These are phyloP conservation scores for Papiliotrema laurentii DNA, from an alignment of 1,284 basidiomycete genomes.

Conservation along the genomic window DNA sequence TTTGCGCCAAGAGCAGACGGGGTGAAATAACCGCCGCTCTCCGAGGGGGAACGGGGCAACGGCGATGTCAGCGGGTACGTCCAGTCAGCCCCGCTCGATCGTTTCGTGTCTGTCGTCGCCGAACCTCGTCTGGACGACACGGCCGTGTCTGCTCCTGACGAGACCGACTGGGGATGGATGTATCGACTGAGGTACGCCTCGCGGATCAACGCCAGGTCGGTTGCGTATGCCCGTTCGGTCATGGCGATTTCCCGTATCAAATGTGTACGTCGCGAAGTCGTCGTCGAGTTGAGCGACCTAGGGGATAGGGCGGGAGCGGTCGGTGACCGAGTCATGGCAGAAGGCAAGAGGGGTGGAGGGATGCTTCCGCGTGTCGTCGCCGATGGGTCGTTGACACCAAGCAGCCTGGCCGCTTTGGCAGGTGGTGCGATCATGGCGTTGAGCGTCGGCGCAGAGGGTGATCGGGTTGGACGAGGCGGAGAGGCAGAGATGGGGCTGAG, in stretches of 20 bases:
- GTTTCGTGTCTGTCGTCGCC: not conserved
- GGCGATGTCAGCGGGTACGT: not conserved
- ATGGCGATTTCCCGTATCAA: conserved; percentile 76
- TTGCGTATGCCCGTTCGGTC: conserved; percentile 82
- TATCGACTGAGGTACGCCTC: conserved; percentile 64
- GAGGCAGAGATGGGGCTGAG: not conserved
- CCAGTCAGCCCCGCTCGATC: conserved; percentile 4
- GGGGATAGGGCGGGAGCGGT: conserved; percentile 8
- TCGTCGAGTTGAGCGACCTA: conserved; percentile 7
- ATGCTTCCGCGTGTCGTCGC: not conserved
- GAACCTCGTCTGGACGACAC: not conserved
- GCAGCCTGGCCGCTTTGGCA: conserved; percentile 2
- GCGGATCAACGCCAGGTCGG: conserved; percentile 76
- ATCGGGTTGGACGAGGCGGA: conserved; percentile 6
- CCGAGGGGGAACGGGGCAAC: not conserved
- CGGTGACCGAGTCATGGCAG: conserved; percentile 10
- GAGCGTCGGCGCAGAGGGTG: conserved; percentile 17
- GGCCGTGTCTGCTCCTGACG: conserved; percentile 11
- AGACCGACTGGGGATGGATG: conserved; percentile 4
- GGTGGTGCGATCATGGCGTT: not conserved
- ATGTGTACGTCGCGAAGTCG: conserved; percentile 67
- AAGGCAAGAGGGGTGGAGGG: conserved; percentile 9
- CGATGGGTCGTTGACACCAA: not conserved
- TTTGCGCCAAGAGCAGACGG: not conserved
- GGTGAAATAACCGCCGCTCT: conserved; percentile 6